Percentiles rank a stretch among this genome's conserved stretches.
Conservation (phyloP, 2,329 filamentous ascomycete genomes). For the Chrysosporium queenslandicum region DNA sequence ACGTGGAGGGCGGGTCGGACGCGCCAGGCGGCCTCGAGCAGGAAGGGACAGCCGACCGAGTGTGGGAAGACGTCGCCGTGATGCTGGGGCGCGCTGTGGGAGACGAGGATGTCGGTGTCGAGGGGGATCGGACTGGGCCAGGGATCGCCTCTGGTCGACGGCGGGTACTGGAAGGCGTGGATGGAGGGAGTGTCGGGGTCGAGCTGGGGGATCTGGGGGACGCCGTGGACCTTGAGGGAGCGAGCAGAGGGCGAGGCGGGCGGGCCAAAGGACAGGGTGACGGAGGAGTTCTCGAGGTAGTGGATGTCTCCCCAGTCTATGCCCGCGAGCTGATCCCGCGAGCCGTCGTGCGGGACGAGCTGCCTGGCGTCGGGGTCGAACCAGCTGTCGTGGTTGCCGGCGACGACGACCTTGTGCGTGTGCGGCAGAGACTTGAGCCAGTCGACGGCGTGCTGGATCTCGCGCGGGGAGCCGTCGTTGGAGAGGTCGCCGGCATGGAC, state of each 20-base stretch:
- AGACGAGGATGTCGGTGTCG: constrained; percentile 68
- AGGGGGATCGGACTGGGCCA: constrained; percentile 63
- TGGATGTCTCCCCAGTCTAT: constrained; percentile 59
- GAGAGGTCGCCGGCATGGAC: constrained; percentile 85
- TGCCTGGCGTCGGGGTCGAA: constrained; percentile 59
- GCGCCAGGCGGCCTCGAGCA: constrained; percentile 63
- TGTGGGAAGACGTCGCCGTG: constrained; percentile 52
- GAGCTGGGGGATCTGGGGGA: constrained; percentile 60
- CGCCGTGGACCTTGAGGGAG: constrained; percentile 64
- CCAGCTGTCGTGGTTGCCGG: constrained; percentile 82
- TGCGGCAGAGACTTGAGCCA: constrained; percentile 71
- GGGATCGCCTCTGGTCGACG: constrained; percentile 47
- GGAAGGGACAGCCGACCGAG: constrained; percentile 58
- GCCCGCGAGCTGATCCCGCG: too few relatives aligned
- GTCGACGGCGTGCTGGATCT: constrained; percentile 73
- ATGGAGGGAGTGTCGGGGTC: constrained; percentile 49
- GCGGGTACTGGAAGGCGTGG: constrained; percentile 67
- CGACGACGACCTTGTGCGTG: constrained; percentile 67
- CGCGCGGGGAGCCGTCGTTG: constrained; percentile 57
- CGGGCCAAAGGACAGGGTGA: constrained; percentile 51
- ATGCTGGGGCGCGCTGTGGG: constrained; percentile 66
- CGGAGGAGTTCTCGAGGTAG: constrained; percentile 62
- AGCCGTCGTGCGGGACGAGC: constrained; percentile 28
- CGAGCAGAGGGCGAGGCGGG: constrained; percentile 43
- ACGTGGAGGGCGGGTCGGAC: constrained; percentile 66